phyloP scores from a whole-genome alignment of 78 protist genomes.

The Creolimax fragrantissima region DNA sequence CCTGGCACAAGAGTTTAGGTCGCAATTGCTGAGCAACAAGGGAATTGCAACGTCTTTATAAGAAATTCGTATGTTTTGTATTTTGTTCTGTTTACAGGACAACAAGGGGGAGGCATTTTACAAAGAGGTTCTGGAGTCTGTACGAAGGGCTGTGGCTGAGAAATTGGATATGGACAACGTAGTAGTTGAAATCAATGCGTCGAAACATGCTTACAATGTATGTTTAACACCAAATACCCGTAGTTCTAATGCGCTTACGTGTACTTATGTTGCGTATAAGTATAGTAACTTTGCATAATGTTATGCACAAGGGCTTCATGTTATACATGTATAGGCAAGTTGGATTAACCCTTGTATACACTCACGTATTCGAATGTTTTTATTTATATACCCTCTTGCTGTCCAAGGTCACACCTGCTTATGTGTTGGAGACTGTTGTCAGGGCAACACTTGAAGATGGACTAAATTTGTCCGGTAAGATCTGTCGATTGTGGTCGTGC shows the following conservation, averaged over 20 bases:
- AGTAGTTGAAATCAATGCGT: neutral
- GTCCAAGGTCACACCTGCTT: neutral
- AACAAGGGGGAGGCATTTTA: neutral
- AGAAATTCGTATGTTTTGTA: too few species aligned
- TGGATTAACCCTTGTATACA: too few species aligned
- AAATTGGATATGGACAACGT: neutral
- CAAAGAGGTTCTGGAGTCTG: neutral
- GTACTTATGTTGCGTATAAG: neutral
- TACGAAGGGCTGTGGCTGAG: neutral
- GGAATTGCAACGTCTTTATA: too few species aligned
- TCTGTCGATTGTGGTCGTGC: too few species aligned
- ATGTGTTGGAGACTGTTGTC: neutral
- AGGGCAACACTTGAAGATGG: neutral
- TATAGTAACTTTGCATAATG: too few species aligned
- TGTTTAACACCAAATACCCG: neutral
- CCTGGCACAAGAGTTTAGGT: too few species aligned
- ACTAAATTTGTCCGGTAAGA: too few species aligned
- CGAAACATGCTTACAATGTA: constrained; percentile 5
- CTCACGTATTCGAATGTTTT: too few species aligned
- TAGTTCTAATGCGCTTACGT: neutral
- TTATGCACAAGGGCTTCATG: too few species aligned
- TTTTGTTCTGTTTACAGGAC: too few species aligned
- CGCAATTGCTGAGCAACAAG: too few species aligned
- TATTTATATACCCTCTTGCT: neutral
- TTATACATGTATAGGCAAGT: too few species aligned